These are phyloP conservation scores for Rhynchospora tenuis DNA, from an alignment of 176 grass and related monocot species.

Conservation along the genomic window DNA sequence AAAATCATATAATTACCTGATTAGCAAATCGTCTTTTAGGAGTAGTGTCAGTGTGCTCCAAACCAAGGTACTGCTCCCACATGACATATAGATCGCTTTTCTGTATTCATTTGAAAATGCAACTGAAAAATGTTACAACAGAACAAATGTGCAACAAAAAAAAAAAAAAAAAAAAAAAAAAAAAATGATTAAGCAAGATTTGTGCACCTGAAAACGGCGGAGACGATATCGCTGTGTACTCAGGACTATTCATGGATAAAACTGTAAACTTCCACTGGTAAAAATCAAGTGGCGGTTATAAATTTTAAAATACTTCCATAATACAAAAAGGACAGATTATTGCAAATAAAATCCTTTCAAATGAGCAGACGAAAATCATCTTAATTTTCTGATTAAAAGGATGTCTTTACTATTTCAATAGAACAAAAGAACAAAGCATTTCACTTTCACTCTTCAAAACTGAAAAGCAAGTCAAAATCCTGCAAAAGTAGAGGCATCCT, in stretches of 20 bases:
- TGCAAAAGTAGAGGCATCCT: neutral
- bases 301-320: neutral
- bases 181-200: conserved; percentile 19
- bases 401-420: neutral
- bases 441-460: neutral
- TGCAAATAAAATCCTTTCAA: neutral
- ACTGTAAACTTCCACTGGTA: conserved; percentile 88
- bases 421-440: neutral
- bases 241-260: conserved; percentile 72
- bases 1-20: no score
- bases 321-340: neutral
- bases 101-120: conserved; percentile 34
- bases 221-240: conserved; percentile 78
- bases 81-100: conserved; percentile 87
- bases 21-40: conserved; percentile 65
- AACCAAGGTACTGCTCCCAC: conserved; percentile 96
- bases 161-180: conserved; percentile 13
- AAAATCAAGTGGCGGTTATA: neutral
- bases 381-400: neutral
- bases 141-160: conserved; percentile 6
- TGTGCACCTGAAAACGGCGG: conserved; percentile 65
- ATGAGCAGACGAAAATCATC: neutral
- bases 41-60: conserved; percentile 81
- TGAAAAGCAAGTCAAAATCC: neutral
- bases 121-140: conserved; percentile 14